Percentiles rank a stretch among this genome's conserved stretches.
phyloP scores from a whole-genome alignment of 176 grass and related monocot genomes.

The Pontederia crassipes region DNA sequence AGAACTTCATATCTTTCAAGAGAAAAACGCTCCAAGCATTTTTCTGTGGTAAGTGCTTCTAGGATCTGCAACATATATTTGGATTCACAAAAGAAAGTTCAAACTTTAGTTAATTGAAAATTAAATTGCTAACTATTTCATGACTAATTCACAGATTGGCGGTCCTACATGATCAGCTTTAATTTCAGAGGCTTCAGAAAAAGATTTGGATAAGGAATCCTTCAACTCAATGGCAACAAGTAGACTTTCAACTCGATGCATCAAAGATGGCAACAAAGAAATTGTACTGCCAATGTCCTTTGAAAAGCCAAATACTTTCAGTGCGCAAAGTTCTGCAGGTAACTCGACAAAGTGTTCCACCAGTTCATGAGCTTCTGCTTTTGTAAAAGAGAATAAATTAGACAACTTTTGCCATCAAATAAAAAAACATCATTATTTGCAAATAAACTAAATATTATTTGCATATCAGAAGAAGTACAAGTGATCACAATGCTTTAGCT shows the following conservation, averaged over 20 bases:
- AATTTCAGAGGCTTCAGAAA: constrained; percentile 73
- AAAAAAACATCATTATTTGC: not conserved
- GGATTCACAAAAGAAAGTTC: not conserved
- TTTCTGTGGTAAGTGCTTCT: constrained; percentile 92
- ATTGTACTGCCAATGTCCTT: constrained; percentile 94
- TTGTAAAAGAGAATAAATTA: constrained; percentile 18
- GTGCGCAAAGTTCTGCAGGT: constrained; percentile 75
- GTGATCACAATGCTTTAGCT: too few species aligned
- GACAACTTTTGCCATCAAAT: constrained; percentile 4
- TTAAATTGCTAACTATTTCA: not conserved
- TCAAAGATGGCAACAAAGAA: constrained; percentile 88
- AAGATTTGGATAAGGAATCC: constrained; percentile 60
- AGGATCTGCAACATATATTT: constrained; percentile 58
- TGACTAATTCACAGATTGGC: not conserved
- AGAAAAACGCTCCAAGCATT: constrained; percentile 83
- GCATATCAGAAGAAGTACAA: too few species aligned
- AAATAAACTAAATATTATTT: too few species aligned
- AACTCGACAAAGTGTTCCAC: constrained; percentile 76
- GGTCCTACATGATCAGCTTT: constrained; percentile 52
- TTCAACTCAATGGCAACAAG: constrained; percentile 93
- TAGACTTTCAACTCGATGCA: constrained; percentile 83
- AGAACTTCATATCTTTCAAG: constrained; percentile 92
- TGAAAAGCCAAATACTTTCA: constrained; percentile 90
- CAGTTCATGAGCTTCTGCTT: constrained; percentile 40
- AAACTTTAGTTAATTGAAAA: constrained; percentile 7